phyloP scores from a whole-genome alignment of 1,284 basidiomycete species.

The Cystobasidium pallidum region DNA sequence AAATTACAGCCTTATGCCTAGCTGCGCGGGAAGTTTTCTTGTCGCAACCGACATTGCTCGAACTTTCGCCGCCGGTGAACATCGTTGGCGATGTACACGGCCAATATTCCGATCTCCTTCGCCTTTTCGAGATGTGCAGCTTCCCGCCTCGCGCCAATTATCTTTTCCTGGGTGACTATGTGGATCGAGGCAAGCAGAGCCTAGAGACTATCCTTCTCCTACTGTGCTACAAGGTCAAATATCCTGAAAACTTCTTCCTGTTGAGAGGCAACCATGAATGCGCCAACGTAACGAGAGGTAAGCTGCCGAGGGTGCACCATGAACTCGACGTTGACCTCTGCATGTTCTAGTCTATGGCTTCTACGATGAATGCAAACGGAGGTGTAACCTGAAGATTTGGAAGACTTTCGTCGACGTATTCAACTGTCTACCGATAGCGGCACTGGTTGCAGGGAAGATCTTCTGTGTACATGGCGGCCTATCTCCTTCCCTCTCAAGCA shows the following conservation, averaged over 20 bases:
- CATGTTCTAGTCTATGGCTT: conserved; percentile 84
- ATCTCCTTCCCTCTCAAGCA: conserved; percentile 93
- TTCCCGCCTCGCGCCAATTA: conserved; percentile 98
- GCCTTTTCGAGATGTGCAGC: conserved; percentile 99
- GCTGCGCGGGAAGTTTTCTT: conserved; percentile 98
- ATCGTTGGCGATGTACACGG: conserved; percentile 99
- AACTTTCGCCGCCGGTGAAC: conserved; percentile 97
- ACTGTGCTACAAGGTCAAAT: conserved; percentile 96
- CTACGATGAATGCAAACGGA: conserved; percentile 99
- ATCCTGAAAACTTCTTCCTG: conserved; percentile 99
- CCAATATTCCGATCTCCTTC: conserved; percentile 91
- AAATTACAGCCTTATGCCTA: conserved; percentile 92
- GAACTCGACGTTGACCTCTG: too few relatives aligned
- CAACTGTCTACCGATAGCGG: conserved; percentile 97
- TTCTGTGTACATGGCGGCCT: conserved; percentile 99
- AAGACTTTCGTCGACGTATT: conserved; percentile 99
- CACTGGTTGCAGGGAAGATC: conserved; percentile 98
- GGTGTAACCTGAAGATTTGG: conserved; percentile 99
- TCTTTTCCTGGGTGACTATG: conserved; percentile 95
- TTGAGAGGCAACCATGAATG: conserved; percentile 99
- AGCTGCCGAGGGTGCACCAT: too few relatives aligned
- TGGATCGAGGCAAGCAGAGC: conserved; percentile 97
- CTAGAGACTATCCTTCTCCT: conserved; percentile 96
- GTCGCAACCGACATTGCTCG: conserved; percentile 94
- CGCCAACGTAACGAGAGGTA: conserved; percentile 96